phyloP scores from a whole-genome alignment of 345 rosid species.

The Clarkia xantiana region DNA sequence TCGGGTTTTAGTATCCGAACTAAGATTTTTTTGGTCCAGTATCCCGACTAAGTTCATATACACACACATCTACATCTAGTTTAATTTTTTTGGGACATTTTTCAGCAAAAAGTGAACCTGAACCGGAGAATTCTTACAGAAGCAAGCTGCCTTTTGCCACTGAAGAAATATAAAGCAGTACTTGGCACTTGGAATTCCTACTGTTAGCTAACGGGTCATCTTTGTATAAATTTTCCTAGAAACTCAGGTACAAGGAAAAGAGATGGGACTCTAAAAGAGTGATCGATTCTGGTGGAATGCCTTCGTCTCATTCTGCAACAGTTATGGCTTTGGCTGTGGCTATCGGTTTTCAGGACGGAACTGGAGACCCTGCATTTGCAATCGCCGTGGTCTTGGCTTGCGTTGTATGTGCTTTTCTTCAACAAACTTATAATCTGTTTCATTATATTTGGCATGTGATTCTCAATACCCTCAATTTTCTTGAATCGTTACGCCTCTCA shows the following conservation, averaged over 20 bases:
- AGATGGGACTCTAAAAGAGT: conserved; percentile 87
- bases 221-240: conserved; percentile 27
- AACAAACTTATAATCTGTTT: neutral
- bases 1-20: too few relatives aligned
- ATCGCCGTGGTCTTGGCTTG: conserved; percentile 76
- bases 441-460: neutral
- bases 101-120: too few relatives aligned
- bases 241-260: conserved; percentile 89
- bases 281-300: conserved; percentile 94
- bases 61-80: too few relatives aligned
- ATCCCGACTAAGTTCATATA: too few relatives aligned
- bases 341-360: conserved; percentile 67
- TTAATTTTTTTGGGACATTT: too few relatives aligned
- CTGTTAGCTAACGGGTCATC: conserved; percentile 12
- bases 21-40: too few relatives aligned
- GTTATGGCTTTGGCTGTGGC: conserved; percentile 86
- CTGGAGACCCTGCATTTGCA: conserved; percentile 67
- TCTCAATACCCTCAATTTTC: neutral
- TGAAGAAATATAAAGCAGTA: too few relatives aligned
- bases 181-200: too few relatives aligned
- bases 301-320: conserved; percentile 90
- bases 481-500: neutral
- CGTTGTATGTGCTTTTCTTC: conserved; percentile 44
- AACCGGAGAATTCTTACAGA: too few relatives aligned
- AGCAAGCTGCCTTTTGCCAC: too few relatives aligned